Evolutionary conservation across 2,329 filamentous ascomycete genomes (phyloP).

Genomic region (Neoscytalidium dimidiatum): DNA sequence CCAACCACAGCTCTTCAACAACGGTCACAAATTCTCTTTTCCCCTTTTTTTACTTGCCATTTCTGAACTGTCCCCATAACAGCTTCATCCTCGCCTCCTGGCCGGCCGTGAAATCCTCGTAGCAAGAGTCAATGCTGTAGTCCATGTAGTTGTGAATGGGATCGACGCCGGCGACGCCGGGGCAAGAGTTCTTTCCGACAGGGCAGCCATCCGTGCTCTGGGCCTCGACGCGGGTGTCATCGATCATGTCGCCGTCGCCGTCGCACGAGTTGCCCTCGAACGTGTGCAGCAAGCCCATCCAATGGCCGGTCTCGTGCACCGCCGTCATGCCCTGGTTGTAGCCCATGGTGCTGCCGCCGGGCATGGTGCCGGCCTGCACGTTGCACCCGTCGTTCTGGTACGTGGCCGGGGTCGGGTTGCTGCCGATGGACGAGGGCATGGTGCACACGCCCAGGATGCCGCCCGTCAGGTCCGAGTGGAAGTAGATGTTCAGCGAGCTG

Average conservation of each 20-base stretch:
- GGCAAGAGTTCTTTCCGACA: conserved; percentile 52
- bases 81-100: conserved; percentile 54
- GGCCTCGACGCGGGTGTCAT: conserved; percentile 45
- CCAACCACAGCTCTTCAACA: neutral
- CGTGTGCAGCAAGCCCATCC: conserved; percentile 49
- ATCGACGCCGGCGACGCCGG: conserved; percentile 44
- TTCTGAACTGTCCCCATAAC: conserved; percentile 51
- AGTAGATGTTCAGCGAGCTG: conserved; percentile 59
- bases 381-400: conserved; percentile 60
- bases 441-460: conserved; percentile 58
- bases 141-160: conserved; percentile 64
- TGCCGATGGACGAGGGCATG: conserved; percentile 43
- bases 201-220: conserved; percentile 59
- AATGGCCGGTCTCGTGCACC: conserved; percentile 52
- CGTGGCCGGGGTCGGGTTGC: conserved; percentile 39
- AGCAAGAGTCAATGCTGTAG: conserved; percentile 58
- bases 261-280: conserved; percentile 50
- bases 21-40: no score
- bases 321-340: conserved; percentile 52
- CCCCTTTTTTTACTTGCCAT: conserved; percentile 30
- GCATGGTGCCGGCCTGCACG: conserved; percentile 59
- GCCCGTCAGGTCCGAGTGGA: conserved; percentile 55
- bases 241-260: conserved; percentile 47
- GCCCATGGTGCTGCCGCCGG: conserved; percentile 49
- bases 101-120: conserved; percentile 52